Conservation (phyloP, 192 early-diverging fungal genomes). For the Thoreauomyces humboldtii region DNA sequence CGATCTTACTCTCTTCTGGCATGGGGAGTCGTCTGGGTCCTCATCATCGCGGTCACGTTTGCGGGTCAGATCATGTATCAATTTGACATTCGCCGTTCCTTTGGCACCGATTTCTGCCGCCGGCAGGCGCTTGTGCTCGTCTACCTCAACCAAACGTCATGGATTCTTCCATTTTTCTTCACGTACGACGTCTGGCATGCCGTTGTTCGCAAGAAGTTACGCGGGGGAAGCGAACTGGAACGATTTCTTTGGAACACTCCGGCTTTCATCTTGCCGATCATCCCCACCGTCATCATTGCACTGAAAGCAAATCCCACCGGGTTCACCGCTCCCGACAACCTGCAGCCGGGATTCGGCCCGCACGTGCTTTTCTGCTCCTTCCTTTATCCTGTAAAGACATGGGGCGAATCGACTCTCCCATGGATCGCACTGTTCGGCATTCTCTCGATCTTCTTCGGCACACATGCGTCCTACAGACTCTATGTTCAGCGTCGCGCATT, state of each 20-base stretch:
- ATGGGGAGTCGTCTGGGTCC: constrained; percentile 18
- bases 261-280: constrained; percentile 3
- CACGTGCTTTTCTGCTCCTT: constrained; percentile 26
- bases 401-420: constrained; percentile 20
- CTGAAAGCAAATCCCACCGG: constrained; percentile 20
- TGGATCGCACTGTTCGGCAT: constrained; percentile 5
- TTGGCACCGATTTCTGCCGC: constrained; percentile 12
- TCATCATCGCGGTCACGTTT: not conserved
- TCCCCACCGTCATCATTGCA: constrained; percentile 2
- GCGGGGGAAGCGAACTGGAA: not conserved
- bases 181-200: constrained; percentile 22
- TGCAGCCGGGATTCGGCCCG: constrained; percentile 20
- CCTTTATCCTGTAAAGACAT: constrained; percentile 10
- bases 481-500: constrained; percentile 14
- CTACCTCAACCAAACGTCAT: not conserved
- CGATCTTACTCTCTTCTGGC: constrained; percentile 16
- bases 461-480: constrained; percentile 8
- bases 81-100: constrained; percentile 11
- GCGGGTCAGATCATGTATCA: not conserved
- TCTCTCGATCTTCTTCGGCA: not conserved
- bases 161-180: constrained; percentile 16
- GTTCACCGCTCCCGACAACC: constrained; percentile 1
- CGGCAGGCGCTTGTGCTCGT: constrained; percentile 9
- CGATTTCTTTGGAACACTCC: constrained; percentile 21
- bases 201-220: not conserved